Evolutionary conservation across 495 filamentous ascomycete genomes (phyloP).

Genomic region (Penicillium coffeae): DNA sequence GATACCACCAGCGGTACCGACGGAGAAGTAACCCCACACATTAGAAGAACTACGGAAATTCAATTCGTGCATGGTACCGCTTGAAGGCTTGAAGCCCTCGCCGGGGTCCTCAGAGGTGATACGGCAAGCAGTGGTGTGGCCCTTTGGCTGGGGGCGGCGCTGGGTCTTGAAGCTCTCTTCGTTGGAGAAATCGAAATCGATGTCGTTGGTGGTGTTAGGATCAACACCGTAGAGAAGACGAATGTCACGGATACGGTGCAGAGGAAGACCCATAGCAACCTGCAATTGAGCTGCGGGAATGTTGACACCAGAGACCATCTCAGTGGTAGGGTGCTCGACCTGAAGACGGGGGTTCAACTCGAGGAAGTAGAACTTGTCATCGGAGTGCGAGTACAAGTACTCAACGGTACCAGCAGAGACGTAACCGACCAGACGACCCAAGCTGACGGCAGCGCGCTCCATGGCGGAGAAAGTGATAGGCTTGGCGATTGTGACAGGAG

Average conservation of each 20-base stretch:
- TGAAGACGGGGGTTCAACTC: constrained; percentile 97
- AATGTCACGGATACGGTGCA: constrained; percentile 95
- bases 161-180: constrained; percentile 81
- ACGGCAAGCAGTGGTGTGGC: constrained; percentile 96
- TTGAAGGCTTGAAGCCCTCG: constrained; percentile 99
- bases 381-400: constrained; percentile 97
- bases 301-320: constrained; percentile 99
- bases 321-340: constrained; percentile 98
- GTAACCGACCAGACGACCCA: constrained; percentile 93
- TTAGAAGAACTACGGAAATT: constrained; percentile 99
- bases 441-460: constrained; percentile 93
- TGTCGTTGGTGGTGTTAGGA: constrained; percentile 75
- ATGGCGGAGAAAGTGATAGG: constrained; percentile 85
- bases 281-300: constrained; percentile 95
- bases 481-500: constrained; percentile 93
- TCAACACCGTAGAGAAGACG: constrained; percentile 94
- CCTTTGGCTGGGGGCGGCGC: constrained; percentile 85
- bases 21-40: constrained; percentile 99
- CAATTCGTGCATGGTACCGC: constrained; percentile 97
- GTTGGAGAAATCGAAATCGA: constrained; percentile 94
- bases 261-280: constrained; percentile 96
- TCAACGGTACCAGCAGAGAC: constrained; percentile 98
- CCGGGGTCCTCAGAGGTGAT: constrained; percentile 99
- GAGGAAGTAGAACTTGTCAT: constrained; percentile 99
- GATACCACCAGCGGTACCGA: constrained; percentile 92